Evolutionary conservation across 768 basidiomycete genomes (phyloP), one percentile per base, ranked within the genome.

Genomic region (Xerocomus potaroensis): DNA sequence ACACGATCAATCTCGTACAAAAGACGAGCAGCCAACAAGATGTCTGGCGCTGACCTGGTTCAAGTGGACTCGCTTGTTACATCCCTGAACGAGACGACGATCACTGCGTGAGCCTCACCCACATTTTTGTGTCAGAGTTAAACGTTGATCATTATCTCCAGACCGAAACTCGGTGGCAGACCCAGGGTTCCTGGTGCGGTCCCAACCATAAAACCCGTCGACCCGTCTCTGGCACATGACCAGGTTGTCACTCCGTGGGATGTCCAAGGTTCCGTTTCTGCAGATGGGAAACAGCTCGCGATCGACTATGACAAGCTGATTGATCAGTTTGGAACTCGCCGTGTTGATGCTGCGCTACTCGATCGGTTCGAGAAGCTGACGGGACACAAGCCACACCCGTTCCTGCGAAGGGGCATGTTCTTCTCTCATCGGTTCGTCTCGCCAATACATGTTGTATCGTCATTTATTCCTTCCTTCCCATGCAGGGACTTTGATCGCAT

Each of bases 231-330:
- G 8, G 56, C 62, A 0, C 73, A 76, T 43, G 81, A 76, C 15
- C 94, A 97, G 65, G 75, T 92, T 43, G 84, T 99, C 36, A 98
- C 96, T 0, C 96, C 96, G 14, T 99, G 96, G 90, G 92, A 97
- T 55, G 96, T 98, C 7, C 87, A 95, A 56, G 96, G 95, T 42
- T 84, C 82, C 23, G 85, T 96, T 9, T 80, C 88, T 5, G 77
- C 71, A 18, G 91, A 96, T 58, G 96, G 96, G 45, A 85, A 87
- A 60, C 85, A 96, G 70, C 83, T 83, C 45, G 92, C 81, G 41
- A 97, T 98, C 67, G 90, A 99, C 70, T 99, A 99, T 59, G 89
- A 95, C 70, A 97, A 96, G 73, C 78, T 98, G 51, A 74, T 97
- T 46, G 80, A 80, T 59, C 89, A 96, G 64, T 99, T 99, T 60